Evolutionary conservation across 2,329 filamentous ascomycete species (phyloP).

Genomic region (Fusarium pilosicola): DNA sequence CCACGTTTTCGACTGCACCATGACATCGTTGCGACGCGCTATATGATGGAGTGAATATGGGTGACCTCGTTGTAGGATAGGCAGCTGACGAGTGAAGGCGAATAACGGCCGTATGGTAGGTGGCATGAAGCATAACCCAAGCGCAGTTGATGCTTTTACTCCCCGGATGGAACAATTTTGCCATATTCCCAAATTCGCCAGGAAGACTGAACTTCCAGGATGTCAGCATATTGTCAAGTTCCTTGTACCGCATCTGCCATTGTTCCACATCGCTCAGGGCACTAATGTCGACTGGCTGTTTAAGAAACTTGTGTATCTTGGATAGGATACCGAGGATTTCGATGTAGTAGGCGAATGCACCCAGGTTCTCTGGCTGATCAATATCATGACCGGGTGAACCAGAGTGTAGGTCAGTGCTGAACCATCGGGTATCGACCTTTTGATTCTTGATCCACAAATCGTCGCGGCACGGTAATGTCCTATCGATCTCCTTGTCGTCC

Average conservation of each 20-base stretch:
- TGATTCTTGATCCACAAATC: conserved; percentile 87
- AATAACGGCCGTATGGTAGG: conserved; percentile 90
- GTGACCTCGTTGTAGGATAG: conserved; percentile 88
- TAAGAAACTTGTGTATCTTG: conserved; percentile 87
- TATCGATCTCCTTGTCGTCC: conserved; percentile 89
- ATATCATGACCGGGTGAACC: conserved; percentile 68
- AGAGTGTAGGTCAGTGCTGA: conserved; percentile 63
- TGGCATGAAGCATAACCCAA: conserved; percentile 91
- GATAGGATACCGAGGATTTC: conserved; percentile 89
- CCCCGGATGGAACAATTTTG: conserved; percentile 77
- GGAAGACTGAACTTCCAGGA: conserved; percentile 88
- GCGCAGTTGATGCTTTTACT: conserved; percentile 79
- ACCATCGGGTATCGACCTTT: conserved; percentile 86
- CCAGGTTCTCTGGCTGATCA: conserved; percentile 81
- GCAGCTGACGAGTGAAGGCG: conserved; percentile 91
- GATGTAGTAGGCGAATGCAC: conserved; percentile 89
- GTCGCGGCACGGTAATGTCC: conserved; percentile 86
- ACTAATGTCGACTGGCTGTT: conserved; percentile 88
- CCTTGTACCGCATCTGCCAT: conserved; percentile 89
- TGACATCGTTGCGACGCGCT: conserved; percentile 86
- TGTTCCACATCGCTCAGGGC: conserved; percentile 85
- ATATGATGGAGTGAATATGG: conserved; percentile 89
- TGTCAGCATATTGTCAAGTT: conserved; percentile 81
- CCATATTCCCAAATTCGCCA: conserved; percentile 84
- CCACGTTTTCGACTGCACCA: conserved; percentile 83